phyloP scores from a whole-genome alignment of 768 basidiomycete genomes.

The Lactifluus piperatus region DNA sequence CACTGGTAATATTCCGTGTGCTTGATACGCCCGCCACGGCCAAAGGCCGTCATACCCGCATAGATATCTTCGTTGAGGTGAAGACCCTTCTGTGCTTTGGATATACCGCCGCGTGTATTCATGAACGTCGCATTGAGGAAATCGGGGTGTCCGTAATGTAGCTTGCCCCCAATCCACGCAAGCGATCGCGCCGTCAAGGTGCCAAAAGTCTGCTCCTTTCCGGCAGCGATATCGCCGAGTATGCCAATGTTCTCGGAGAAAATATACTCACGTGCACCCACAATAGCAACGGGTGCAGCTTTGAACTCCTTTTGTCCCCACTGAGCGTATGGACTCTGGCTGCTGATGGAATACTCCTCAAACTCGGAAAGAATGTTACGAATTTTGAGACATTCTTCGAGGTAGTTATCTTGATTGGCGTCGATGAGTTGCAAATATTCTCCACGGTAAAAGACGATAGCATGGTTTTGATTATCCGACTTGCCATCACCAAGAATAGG shows the following conservation, averaged over 20 bases:
- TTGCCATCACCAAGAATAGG: constrained; percentile 99
- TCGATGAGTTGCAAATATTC: constrained; percentile 99
- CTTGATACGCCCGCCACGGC: constrained; percentile 95
- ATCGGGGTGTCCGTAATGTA: constrained; percentile 99
- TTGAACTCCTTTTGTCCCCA: constrained; percentile 87
- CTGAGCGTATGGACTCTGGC: constrained; percentile 86
- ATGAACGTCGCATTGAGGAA: constrained; percentile 97
- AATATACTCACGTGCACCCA: constrained; percentile 98
- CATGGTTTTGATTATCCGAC: constrained; percentile 99
- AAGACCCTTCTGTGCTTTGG: constrained; percentile 98
- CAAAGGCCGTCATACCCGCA: constrained; percentile 97
- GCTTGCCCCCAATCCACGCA: constrained; percentile 96
- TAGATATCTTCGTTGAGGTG: constrained; percentile 99
- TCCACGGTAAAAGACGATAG: constrained; percentile 98
- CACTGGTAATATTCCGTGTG: constrained; percentile 99
- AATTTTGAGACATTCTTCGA: constrained; percentile 99
- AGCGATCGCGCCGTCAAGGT: constrained; percentile 92
- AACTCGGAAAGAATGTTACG: constrained; percentile 97
- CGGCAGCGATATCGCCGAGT: constrained; percentile 94
- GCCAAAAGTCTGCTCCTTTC: constrained; percentile 99
- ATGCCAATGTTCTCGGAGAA: constrained; percentile 99
- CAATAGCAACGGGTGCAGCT: constrained; percentile 86
- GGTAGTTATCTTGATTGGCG: constrained; percentile 99
- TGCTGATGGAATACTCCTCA: constrained; percentile 82
- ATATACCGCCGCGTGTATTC: constrained; percentile 96